Evolutionary conservation across 2,329 filamentous ascomycete species (phyloP), one percentile per base, ranked within the genome.

Genomic region (Hypoxylon sp.): DNA sequence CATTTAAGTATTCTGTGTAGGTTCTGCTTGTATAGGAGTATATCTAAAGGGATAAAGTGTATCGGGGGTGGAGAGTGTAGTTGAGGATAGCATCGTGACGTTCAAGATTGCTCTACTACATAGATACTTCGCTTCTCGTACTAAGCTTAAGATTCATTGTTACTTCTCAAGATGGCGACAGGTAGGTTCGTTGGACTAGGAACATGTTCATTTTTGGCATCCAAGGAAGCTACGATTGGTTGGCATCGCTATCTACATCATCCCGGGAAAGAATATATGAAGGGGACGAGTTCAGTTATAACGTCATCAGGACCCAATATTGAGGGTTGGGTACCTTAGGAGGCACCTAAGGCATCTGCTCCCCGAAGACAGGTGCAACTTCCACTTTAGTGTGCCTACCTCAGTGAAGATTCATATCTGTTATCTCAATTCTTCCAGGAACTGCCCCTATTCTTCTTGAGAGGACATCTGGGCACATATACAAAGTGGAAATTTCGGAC

Each of bases 1-100:
- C 45, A 60, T 67, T 32, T 68, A 70, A 70, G 17, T 64, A 57
- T 68, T 67, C 25, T 61, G 48, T 32, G 30, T 69, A 71, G 61
- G 64, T 50, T 52, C 21, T 67, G 19, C 11, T 59, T 41, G 50
- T 60, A 14, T 71, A 68, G 67, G 68, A 41, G 23, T 32, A 41
- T 43, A 36, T 13, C 36, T 46, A 36, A 49, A 11, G 38, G 51
- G 14, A 13, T 46, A 25, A 48, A 25, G 13, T 45, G 30, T 14
- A 28, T 10, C 45, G 45, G 2, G 43, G 17, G n/a, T n/a, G n/a
- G 30, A 50, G 23, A 17, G 17, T 61, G 34, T 58, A 63, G 56
- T 59, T 60, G 36, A 66, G 23, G 34, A 61, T n/a, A 43, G 21
- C 38, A 53, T 65, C 6, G 5, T 46, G 45, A 28, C 9, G 6